Percentiles rank a stretch among this genome's conserved stretches.
phyloP scores from a whole-genome alignment of 768 basidiomycete species.

The Boletus pseudopeckii region DNA sequence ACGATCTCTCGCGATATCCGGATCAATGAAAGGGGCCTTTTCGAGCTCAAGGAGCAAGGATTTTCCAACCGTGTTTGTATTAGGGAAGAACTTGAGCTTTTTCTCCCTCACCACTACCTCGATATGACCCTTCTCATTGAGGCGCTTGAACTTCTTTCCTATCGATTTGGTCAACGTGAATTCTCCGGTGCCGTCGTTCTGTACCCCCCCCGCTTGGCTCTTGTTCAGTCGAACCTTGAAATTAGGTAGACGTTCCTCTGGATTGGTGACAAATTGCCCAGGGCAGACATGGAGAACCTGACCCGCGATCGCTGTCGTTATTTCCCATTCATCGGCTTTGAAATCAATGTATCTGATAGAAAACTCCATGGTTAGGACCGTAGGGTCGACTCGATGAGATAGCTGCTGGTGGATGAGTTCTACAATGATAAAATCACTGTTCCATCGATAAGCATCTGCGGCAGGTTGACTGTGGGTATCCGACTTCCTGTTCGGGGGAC shows the following conservation, averaged over 20 bases:
- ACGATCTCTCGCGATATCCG: constrained; percentile 51
- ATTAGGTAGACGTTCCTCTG: constrained; percentile 42
- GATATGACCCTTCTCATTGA: constrained; percentile 38
- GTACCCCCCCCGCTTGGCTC: constrained; percentile 46
- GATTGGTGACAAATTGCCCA: constrained; percentile 24
- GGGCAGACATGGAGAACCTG: constrained; percentile 47
- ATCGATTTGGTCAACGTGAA: constrained; percentile 30
- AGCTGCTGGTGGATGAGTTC: neutral
- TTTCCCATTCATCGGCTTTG: constrained; percentile 49
- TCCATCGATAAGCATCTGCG: constrained; percentile 4
- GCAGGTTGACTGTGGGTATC: neutral
- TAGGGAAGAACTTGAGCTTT: constrained; percentile 34
- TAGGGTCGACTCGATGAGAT: neutral
- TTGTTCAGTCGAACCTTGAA: constrained; percentile 57
- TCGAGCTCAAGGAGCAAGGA: constrained; percentile 36
- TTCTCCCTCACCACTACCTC: constrained; percentile 38
- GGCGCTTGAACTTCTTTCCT: constrained; percentile 46
- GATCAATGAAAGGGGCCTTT: constrained; percentile 55
- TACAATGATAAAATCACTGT: neutral
- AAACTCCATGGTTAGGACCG: constrained; percentile 36
- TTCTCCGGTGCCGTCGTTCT: constrained; percentile 53
- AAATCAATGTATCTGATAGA: constrained; percentile 31
- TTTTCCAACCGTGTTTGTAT: constrained; percentile 1
- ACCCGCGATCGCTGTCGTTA: constrained; percentile 51
- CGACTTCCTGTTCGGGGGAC: constrained; percentile 5